Conservation (phyloP, 768 basidiomycete genomes). For the Auriscalpium microsporum region DNA sequence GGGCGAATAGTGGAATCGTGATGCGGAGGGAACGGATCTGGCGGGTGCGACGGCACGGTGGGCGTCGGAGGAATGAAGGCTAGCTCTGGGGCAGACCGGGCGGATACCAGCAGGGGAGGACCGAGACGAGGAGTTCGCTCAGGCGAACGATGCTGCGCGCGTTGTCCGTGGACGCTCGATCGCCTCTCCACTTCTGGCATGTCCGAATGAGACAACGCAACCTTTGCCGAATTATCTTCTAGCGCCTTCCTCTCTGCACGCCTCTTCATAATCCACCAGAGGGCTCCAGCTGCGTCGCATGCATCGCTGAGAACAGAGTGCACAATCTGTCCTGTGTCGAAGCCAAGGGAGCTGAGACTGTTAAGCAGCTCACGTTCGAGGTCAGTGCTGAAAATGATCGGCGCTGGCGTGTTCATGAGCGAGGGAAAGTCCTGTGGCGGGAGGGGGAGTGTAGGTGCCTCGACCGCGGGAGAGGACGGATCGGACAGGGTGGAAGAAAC, state of each 20-base stretch:
- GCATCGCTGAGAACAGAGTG: conserved; percentile 89
- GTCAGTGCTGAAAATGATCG: conserved; percentile 82
- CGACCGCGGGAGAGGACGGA: conserved; percentile 37
- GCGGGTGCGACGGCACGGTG: conserved; percentile 31
- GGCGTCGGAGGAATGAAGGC: conserved; percentile 76
- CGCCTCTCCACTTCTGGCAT: conserved; percentile 12
- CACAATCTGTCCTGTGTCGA: conserved; percentile 92
- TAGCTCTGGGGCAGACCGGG: conserved; percentile 48
- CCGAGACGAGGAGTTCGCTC: conserved; percentile 1
- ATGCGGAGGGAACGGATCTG: conserved; percentile 49
- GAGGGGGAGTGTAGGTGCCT: conserved; percentile 24
- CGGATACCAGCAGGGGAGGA: conserved; percentile 21
- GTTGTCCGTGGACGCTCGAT: conserved; percentile 12
- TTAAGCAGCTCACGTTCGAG: conserved; percentile 77
- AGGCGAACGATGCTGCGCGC: background rate
- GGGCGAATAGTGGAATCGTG: conserved; percentile 27
- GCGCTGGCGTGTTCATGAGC: conserved; percentile 54
- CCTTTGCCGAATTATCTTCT: conserved; percentile 24
- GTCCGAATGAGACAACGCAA: conserved; percentile 2
- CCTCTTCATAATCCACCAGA: conserved; percentile 95
- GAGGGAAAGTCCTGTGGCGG: conserved; percentile 50
- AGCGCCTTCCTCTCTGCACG: conserved; percentile 59
- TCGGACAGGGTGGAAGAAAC: conserved; percentile 83
- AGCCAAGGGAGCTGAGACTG: conserved; percentile 62
- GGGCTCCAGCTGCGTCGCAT: conserved; percentile 82